Evolutionary conservation across 805 yeast genomes (phyloP), one percentile per base, ranked within the genome.

Genomic region (Starmerella kuoi): DNA sequence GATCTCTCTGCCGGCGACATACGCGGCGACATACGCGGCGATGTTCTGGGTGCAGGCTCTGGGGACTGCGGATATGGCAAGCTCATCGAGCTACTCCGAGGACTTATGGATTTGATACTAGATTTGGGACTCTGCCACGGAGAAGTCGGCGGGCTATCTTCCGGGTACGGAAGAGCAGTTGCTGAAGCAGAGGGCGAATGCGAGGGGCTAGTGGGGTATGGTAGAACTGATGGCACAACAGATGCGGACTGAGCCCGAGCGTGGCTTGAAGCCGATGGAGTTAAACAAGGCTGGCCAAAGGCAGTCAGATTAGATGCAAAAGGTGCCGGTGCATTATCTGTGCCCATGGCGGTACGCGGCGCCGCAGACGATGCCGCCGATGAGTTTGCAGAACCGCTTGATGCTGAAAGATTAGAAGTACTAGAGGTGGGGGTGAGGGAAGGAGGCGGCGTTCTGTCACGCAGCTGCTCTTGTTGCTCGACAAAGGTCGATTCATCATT

Each of bases 1-100:
- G n/a, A n/a, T n/a, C n/a, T n/a, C n/a, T n/a, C n/a, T n/a, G n/a
- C n/a, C n/a, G n/a, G n/a, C n/a, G n/a, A n/a, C n/a, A n/a, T n/a
- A n/a, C n/a, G n/a, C n/a, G n/a, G n/a, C n/a, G n/a, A n/a, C n/a
- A n/a, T n/a, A n/a, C n/a, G n/a, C n/a, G n/a, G n/a, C n/a, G n/a
- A n/a, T n/a, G n/a, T 32, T 17, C 6, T 11, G 17, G 39, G 27
- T 17, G 32, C 32, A 12, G 30, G 39, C 37, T 24, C 7, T 4
- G 48, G 48, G 3, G 48, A 45, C n/a, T 33, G 37, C 17, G 48
- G 48, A 23, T 45, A 45, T 14, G 48, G 48, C 31, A 41, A 17
- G 24, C 31, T 31, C 14, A 11, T 9, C 9, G 38, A 17, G 22
- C 24, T 5, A 34, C 38, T 34, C 19, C 37, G 37, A 20, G 37